Conservation (phyloP, 179 eudicot species). For the Heliamphora pulchella region DNA sequence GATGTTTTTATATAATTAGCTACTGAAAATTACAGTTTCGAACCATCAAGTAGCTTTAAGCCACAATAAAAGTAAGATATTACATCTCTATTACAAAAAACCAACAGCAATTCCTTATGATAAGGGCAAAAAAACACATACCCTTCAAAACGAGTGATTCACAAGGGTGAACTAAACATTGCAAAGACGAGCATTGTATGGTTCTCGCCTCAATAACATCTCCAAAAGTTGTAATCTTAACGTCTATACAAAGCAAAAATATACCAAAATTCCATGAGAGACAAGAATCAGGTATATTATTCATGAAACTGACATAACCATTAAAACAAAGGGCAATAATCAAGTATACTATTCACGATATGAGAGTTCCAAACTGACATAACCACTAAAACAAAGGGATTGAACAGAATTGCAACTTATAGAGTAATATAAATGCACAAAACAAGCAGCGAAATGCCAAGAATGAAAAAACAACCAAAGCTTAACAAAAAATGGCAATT, state of each 20-base stretch:
- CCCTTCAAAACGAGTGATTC: conserved; percentile 39
- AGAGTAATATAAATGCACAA: background rate
- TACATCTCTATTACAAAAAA: background rate
- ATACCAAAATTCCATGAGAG: background rate
- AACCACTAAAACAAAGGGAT: background rate
- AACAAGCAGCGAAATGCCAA: background rate
- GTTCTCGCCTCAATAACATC: conserved; percentile 61
- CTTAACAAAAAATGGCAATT: background rate
- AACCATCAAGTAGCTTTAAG: background rate
- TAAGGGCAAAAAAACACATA: conserved; percentile 18
- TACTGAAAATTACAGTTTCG: background rate
- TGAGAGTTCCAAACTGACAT: too few species aligned
- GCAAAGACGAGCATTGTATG: conserved; percentile 49
- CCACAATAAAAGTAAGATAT: background rate
- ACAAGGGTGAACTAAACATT: conserved; percentile 41
- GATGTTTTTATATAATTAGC: background rate
- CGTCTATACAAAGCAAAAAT: conserved; percentile 36
- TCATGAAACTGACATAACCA: background rate
- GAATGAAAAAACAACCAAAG: background rate
- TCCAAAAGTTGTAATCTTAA: conserved; percentile 45
- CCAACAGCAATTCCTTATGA: background rate
- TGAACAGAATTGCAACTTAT: background rate
- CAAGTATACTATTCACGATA: too few species aligned
- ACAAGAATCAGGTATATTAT: background rate
- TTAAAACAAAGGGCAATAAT: background rate